Percentiles rank a stretch among this genome's conserved stretches.
Evolutionary conservation across 2,329 filamentous ascomycete genomes (phyloP).

Genomic region (Phoma sp.): DNA sequence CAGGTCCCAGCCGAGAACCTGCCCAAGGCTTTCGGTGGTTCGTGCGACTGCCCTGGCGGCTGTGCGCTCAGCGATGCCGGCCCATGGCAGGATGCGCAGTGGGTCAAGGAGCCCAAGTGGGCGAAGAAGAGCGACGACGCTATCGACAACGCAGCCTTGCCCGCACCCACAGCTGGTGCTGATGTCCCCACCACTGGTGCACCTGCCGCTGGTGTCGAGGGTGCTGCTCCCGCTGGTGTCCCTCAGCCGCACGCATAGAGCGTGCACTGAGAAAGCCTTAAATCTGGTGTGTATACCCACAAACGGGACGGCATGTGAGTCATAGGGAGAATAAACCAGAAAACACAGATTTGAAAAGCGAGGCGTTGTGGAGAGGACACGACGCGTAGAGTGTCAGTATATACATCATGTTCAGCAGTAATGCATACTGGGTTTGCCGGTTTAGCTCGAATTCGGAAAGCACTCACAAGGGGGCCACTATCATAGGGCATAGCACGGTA

Average conservation of each 20-base stretch:
- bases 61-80: conserved; percentile 88
- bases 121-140: conserved; percentile 46
- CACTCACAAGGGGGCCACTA: not conserved
- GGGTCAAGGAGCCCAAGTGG: conserved; percentile 63
- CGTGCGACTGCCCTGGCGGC: conserved; percentile 79
- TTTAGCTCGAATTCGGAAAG: not conserved
- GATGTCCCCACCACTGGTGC: conserved; percentile 23
- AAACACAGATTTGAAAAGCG: not conserved
- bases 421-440: not conserved
- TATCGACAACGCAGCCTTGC: conserved; percentile 42
- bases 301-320: not conserved
- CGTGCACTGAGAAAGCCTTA: not conserved
- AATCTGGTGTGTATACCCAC: not conserved
- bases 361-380: not conserved
- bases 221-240: conserved; percentile 20
- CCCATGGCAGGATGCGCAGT: conserved; percentile 81
- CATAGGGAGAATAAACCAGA: not conserved
- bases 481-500: not conserved
- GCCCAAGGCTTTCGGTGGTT: conserved; percentile 83
- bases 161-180: conserved; percentile 29
- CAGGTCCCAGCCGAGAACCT: conserved; percentile 92
- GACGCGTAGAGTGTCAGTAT: not conserved
- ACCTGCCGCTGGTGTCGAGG: conserved; percentile 14
- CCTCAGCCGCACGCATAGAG: conserved; percentile 20
- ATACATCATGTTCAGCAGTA: not conserved